Conservation (phyloP, 495 filamentous ascomycete species). For the Penicillium diatomitis region DNA sequence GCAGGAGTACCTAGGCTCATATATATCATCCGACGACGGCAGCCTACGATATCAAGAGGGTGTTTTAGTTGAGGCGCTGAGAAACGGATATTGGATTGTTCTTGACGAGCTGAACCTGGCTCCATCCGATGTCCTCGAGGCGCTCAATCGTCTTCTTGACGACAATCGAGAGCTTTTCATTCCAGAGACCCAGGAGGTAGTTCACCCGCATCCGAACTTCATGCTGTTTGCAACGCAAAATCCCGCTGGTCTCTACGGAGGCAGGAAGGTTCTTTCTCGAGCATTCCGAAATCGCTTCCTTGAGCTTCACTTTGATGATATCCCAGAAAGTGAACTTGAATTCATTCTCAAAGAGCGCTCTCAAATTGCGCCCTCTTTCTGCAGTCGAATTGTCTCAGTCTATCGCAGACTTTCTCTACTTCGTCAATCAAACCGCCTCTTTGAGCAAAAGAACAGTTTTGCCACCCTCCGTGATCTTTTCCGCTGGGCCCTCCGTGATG, state of each 20-base stretch:
- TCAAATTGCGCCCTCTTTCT: constrained; percentile 84
- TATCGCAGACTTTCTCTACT: constrained; percentile 84
- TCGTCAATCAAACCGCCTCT: constrained; percentile 80
- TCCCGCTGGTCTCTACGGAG: constrained; percentile 90
- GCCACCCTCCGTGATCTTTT: constrained; percentile 95
- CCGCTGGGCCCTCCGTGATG: constrained; percentile 83
- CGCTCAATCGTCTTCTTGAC: constrained; percentile 86
- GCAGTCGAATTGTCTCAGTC: constrained; percentile 80
- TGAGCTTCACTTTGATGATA: constrained; percentile 96
- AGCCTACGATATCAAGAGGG: constrained; percentile 87
- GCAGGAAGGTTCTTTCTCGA: constrained; percentile 82
- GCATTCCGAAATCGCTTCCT: constrained; percentile 96
- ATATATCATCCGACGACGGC: constrained; percentile 77
- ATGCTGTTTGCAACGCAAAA: constrained; percentile 99
- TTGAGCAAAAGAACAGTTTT: constrained; percentile 97
- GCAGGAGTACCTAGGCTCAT: constrained; percentile 94
- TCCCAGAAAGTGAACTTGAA: constrained; percentile 90
- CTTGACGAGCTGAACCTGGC: constrained; percentile 95
- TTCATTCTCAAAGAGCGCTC: constrained; percentile 82
- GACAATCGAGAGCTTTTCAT: constrained; percentile 97
- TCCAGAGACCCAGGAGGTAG: constrained; percentile 90
- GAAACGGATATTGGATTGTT: constrained; percentile 95
- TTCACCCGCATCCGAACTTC: constrained; percentile 87
- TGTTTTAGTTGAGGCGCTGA: constrained; percentile 81
- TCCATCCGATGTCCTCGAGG: constrained; percentile 92